Percentiles rank a stretch among this genome's conserved stretches.
phyloP scores from a whole-genome alignment of 2,329 filamentous ascomycete genomes.

The Aspergillus clavatus region DNA sequence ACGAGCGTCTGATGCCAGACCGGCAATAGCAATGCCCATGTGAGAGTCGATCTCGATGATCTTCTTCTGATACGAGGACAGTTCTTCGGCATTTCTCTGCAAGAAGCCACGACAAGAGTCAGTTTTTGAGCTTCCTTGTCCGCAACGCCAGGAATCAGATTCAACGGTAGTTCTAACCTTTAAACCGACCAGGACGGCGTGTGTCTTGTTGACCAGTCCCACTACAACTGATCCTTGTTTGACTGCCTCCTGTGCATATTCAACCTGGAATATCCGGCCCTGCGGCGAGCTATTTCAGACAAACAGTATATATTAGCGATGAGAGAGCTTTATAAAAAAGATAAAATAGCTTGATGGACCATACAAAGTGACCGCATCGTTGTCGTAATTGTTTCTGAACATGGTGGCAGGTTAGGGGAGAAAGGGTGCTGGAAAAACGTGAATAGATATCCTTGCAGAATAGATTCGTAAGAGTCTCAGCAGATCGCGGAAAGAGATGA shows the following conservation, averaged over 20 bases:
- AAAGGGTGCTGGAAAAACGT: conserved; percentile 5
- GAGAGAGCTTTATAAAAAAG: conserved; percentile 4
- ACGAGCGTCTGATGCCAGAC: conserved; percentile 93
- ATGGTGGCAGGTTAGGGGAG: conserved; percentile 47
- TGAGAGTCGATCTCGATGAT: conserved; percentile 95
- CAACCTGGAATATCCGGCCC: conserved; percentile 98
- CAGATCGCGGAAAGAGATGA: conserved; percentile 13
- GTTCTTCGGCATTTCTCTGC: conserved; percentile 96
- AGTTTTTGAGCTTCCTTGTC: neutral
- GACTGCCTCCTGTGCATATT: conserved; percentile 97
- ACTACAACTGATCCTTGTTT: conserved; percentile 99
- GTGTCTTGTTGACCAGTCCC: conserved; percentile 95
- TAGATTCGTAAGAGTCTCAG: neutral
- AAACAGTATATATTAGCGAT: conserved; percentile 5
- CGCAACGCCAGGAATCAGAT: neutral
- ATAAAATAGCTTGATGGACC: conserved; percentile 37
- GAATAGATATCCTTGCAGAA: neutral
- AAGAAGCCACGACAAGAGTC: conserved; percentile 7
- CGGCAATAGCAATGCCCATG: conserved; percentile 90
- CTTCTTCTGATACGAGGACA: conserved; percentile 99
- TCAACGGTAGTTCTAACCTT: conserved; percentile 60
- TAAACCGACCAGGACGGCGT: conserved; percentile 89
- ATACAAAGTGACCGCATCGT: conserved; percentile 99
- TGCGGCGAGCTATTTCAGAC: conserved; percentile 73
- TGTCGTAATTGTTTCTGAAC: conserved; percentile 99